Evolutionary conservation across 371 early-diverging fungal genomes (phyloP).

Genomic region (Circinella minor): DNA sequence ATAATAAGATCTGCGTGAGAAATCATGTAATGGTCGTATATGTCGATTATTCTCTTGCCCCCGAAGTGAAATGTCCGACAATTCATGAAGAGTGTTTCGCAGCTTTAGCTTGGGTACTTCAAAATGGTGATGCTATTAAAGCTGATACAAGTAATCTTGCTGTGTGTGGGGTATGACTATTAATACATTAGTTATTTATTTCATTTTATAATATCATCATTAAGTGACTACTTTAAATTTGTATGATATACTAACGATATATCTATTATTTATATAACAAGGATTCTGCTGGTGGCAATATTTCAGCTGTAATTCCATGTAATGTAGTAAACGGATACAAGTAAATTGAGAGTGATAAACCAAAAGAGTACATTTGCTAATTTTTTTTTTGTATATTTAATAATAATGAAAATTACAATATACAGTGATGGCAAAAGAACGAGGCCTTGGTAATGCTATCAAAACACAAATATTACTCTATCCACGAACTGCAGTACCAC

Average conservation of each 20-base stretch:
- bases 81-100: slow-evolving; percentile 32
- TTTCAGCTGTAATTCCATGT: slow-evolving; percentile 17
- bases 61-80: slow-evolving; percentile 34
- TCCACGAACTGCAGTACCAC: background rate
- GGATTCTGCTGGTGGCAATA: slow-evolving; percentile 29
- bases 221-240: too few relatives aligned
- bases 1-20: slow-evolving; percentile 9
- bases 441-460: slow-evolving; percentile 11
- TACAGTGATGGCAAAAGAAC: background rate
- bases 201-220: too few relatives aligned
- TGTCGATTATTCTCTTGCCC: slow-evolving; percentile 30
- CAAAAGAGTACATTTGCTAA: too few relatives aligned
- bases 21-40: slow-evolving; percentile 23
- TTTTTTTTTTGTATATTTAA: background rate
- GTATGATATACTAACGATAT: too few relatives aligned
- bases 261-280: too few relatives aligned
- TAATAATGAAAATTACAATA: background rate
- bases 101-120: slow-evolving; percentile 22
- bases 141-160: slow-evolving; percentile 20
- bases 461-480: slow-evolving; percentile 24
- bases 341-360: too few relatives aligned
- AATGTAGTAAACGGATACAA: background rate
- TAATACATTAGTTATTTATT: too few relatives aligned
- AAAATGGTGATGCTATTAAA: slow-evolving; percentile 15
- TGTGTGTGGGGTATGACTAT: slow-evolving; percentile 13